Evolutionary conservation across 108 stramenopile genomes (phyloP), one percentile per base, ranked within the genome.

Genomic region (Skeletonema marinoi): DNA sequence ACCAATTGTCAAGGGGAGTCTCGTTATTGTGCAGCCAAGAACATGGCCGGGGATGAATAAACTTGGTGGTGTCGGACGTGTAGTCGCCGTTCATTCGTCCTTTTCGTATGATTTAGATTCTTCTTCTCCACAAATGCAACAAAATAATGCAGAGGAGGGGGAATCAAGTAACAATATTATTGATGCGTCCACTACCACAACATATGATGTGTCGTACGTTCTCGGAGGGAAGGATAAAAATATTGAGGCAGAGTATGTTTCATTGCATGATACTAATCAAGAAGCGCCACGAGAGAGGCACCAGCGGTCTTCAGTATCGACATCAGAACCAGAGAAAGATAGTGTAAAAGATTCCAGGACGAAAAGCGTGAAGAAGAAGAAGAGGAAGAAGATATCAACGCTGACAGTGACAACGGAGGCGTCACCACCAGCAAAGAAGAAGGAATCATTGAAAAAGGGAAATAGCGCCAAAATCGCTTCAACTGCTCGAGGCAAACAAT

Each of bases 181-280:
- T 56, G 54, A 56, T 56, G 54, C 54, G n/a, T 56, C 54, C 25
- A 56, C 54, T 7, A 25, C 54, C 25, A 25, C 63, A 33, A 64
- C 77, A 59, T 92, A 88, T 70, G 81, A 92, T 75, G 86, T 92
- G 1, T 59, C 78, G 11, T 92, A 92, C 44, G 70, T 92, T 48
- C 48, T 92, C 50, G 91, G 91, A 29, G 91, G 91, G 36, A 82
- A 66, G 35, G 91, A 92, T 60, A 83, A 66, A 32, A 66, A 75
- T 11, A 84, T 92, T 7, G 91, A 89, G 60, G 75, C 78, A 21
- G 73, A 68, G 17, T 89, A 86, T 75, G 77, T 89, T 17, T 39
- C 68, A 33, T 9, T 62, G 60, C 70, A 71, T 33, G 32, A 30
- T 56, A 25, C 54, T 2, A 56, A 1, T 56, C 54, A 29, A 25